Conservation (phyloP, 169 alveolate genomes). For the Plasmodium vivax region DNA sequence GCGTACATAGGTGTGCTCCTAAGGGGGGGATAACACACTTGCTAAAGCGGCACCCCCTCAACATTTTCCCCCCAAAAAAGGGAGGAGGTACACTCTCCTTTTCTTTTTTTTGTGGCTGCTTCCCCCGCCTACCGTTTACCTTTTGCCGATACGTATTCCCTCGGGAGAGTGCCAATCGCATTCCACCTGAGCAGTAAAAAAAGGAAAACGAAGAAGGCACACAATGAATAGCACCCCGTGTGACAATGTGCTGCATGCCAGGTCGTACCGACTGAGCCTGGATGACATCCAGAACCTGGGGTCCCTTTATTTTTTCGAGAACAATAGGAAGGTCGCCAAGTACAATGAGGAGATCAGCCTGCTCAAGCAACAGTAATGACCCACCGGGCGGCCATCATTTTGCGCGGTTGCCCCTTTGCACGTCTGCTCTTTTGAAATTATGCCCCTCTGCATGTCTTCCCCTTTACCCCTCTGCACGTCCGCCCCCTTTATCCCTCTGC, state of each 20-base stretch:
- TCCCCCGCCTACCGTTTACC: not conserved
- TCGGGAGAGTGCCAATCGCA: not conserved
- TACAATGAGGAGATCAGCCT: constrained; percentile 53
- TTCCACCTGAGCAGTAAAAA: not conserved
- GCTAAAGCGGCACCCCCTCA: not conserved
- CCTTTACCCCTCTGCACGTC: not conserved
- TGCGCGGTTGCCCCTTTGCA: no score
- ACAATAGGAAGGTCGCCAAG: constrained; percentile 8
- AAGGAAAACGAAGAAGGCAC: not conserved
- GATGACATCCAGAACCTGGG: constrained; percentile 67
- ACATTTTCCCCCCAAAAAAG: not conserved
- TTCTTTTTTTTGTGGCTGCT: not conserved
- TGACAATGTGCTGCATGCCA: constrained; percentile 26
- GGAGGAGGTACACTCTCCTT: not conserved
- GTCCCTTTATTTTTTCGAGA: constrained; percentile 18
- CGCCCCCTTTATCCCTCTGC: not conserved
- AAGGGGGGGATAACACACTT: not conserved
- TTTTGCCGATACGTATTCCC: not conserved
- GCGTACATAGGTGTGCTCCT: not conserved
- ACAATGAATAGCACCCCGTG: constrained; percentile 32
- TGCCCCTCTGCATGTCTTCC: not conserved
- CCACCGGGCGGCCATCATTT: not conserved
- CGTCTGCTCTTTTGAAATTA: not conserved
- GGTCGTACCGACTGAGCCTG: constrained; percentile 23
- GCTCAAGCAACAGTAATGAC: constrained; percentile 51